A percentile compares a stretch with the other conserved stretches of the same genome.
Conservation (phyloP, 176 grass and related monocot species). For the Elymus sibiricus region DNA sequence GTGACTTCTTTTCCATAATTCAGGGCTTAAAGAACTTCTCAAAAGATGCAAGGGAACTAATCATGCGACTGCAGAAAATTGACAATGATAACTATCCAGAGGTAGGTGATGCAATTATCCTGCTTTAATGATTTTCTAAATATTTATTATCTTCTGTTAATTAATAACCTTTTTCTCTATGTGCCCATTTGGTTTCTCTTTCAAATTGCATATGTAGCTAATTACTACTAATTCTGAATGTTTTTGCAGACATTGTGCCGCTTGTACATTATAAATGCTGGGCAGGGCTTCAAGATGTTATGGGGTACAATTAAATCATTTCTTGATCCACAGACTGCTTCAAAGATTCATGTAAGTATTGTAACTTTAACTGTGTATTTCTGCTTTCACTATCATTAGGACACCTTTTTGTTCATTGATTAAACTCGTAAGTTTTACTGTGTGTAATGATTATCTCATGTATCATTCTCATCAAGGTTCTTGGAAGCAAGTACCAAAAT, state of each 20-base stretch:
- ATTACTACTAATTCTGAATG: not conserved
- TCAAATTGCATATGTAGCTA: conserved; percentile 19
- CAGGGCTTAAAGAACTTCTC: conserved; percentile 96
- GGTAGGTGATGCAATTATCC: conserved; percentile 36
- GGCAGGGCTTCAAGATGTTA: conserved; percentile 89
- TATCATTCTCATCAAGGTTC: conserved; percentile 56
- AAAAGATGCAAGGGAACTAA: conserved; percentile 94
- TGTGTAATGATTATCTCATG: conserved; percentile 14
- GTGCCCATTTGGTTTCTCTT: not conserved
- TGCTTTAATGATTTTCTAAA: conserved; percentile 1
- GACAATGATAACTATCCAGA: conserved; percentile 98
- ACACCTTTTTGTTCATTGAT: conserved; percentile 1
- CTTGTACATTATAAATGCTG: conserved; percentile 93
- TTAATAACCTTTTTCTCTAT: not conserved
- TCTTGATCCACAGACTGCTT: conserved; percentile 95
- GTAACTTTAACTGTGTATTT: conserved; percentile 6
- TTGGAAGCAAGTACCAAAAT: conserved; percentile 84
- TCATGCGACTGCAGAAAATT: conserved; percentile 83
- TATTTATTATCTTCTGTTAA: not conserved
- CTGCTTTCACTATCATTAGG: conserved; percentile 1
- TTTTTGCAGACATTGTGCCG: conserved; percentile 61
- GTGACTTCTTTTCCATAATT: conserved; percentile 30
- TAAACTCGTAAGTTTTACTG: not conserved
- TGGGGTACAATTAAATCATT: conserved; percentile 93
- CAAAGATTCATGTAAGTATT: conserved; percentile 79